Conservation (phyloP, 495 filamentous ascomycete genomes). For the Penicillium odoratum region DNA sequence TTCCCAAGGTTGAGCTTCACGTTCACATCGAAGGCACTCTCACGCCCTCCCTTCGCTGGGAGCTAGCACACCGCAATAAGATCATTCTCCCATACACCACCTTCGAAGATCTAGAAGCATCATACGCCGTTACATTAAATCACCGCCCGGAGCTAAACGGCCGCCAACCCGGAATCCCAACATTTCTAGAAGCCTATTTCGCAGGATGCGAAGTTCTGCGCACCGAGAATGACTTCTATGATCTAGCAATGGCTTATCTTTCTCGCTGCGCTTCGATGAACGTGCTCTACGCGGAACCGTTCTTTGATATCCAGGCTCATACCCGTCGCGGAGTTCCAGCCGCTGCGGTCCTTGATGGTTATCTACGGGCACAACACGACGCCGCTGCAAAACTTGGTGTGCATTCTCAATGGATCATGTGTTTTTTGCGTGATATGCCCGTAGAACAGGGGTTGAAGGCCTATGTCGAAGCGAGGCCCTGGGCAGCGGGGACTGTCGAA, state of each 20-base stretch:
- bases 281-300: constrained; percentile 44
- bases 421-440: constrained; percentile 40
- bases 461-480: constrained; percentile 28
- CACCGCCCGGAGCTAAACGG: constrained; percentile 36
- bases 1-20: constrained; percentile 48
- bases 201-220: constrained; percentile 39
- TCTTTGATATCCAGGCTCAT: constrained; percentile 48
- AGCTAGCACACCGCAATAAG: constrained; percentile 39
- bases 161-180: constrained; percentile 32
- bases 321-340: constrained; percentile 36
- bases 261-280: constrained; percentile 33
- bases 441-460: constrained; percentile 27
- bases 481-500: constrained; percentile 26
- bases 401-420: constrained; percentile 38
- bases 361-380: constrained; percentile 34
- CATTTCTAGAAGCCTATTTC: constrained; percentile 45
- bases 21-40: constrained; percentile 48
- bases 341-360: constrained; percentile 34
- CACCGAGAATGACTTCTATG: constrained; percentile 42
- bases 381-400: constrained; percentile 29
- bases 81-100: constrained; percentile 33
- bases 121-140: constrained; percentile 34
- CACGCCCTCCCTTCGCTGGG: constrained; percentile 37
- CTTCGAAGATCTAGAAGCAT: constrained; percentile 31
- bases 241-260: constrained; percentile 43